Conservation (phyloP, 2,329 filamentous ascomycete genomes). For the Alternaria brassicae region DNA sequence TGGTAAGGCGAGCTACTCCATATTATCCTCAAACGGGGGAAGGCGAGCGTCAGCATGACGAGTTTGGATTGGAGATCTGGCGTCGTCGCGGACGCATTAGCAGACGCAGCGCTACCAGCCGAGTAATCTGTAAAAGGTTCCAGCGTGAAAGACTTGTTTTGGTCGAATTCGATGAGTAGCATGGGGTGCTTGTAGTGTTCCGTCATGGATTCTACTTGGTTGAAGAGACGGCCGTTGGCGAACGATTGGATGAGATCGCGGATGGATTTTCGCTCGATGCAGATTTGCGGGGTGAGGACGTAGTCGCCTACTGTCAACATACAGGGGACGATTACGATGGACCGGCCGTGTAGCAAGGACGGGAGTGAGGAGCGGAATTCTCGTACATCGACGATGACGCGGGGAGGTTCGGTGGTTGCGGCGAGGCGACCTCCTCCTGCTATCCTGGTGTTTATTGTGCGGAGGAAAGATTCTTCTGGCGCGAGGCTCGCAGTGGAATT, state of each 20-base stretch:
- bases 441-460: conserved; percentile 95
- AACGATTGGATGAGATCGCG: conserved; percentile 91
- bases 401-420: conserved; percentile 85
- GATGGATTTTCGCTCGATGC: conserved; percentile 92
- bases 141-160: conserved; percentile 95
- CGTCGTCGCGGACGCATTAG: conserved; percentile 61
- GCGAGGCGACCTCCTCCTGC: conserved; percentile 86
- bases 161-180: conserved; percentile 96
- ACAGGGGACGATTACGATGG: conserved; percentile 88
- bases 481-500: conserved; percentile 71
- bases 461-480: conserved; percentile 88
- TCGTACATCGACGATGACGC: conserved; percentile 92
- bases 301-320: conserved; percentile 98
- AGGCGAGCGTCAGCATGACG: conserved; percentile 89
- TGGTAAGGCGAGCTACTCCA: conserved; percentile 92
- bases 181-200: conserved; percentile 88
- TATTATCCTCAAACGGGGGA: conserved; percentile 87
- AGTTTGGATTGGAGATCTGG: conserved; percentile 90
- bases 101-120: conserved; percentile 1
- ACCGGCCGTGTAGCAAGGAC: conserved; percentile 86
- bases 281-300: conserved; percentile 87
- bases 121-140: conserved; percentile 62
- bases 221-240: conserved; percentile 88
- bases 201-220: conserved; percentile 92
- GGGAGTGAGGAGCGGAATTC: conserved; percentile 94